A percentile compares a stretch with the other conserved stretches of the same genome.
phyloP scores from a whole-genome alignment of 441 rosid species.

The Populus hybrid region DNA sequence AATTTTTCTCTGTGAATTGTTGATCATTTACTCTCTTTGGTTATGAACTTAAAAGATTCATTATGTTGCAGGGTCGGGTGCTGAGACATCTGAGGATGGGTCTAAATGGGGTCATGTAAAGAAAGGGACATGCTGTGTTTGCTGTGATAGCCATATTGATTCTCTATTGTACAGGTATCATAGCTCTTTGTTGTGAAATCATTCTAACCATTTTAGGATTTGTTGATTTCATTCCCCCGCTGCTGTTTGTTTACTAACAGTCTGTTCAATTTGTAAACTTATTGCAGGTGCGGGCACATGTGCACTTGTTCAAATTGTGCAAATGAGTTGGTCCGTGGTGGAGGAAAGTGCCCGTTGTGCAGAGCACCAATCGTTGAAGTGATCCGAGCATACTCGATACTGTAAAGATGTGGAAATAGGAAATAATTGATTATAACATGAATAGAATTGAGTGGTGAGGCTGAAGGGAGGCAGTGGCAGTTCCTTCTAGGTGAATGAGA shows the following conservation, averaged over 20 bases:
- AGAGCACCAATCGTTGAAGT: constrained; percentile 95
- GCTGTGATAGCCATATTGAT: constrained; percentile 94
- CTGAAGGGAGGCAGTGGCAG: constrained; percentile 11
- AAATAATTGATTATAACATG: neutral
- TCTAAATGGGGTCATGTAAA: constrained; percentile 84
- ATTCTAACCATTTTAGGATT: neutral
- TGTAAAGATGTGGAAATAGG: constrained; percentile 39
- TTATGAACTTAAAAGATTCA: neutral
- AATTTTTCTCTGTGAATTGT: neutral
- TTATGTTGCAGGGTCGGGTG: constrained; percentile 42
- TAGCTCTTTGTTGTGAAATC: neutral
- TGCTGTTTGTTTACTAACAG: neutral
- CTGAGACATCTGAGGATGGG: constrained; percentile 83
- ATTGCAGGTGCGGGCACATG: constrained; percentile 96
- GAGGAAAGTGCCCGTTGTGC: constrained; percentile 95
- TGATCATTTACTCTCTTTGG: neutral
- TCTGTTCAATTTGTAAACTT: constrained; percentile 1
- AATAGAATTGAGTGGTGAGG: constrained; percentile 22
- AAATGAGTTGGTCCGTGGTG: constrained; percentile 75
- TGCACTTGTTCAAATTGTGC: constrained; percentile 96
- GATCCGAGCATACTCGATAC: constrained; percentile 90
- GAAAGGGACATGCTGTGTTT: constrained; percentile 94
- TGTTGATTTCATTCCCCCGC: neutral
- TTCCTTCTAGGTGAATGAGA: neutral
- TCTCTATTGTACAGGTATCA: constrained; percentile 85